Evolutionary conservation across 768 basidiomycete genomes (phyloP).

Genomic region (Kwoniella newhampshirensis): DNA sequence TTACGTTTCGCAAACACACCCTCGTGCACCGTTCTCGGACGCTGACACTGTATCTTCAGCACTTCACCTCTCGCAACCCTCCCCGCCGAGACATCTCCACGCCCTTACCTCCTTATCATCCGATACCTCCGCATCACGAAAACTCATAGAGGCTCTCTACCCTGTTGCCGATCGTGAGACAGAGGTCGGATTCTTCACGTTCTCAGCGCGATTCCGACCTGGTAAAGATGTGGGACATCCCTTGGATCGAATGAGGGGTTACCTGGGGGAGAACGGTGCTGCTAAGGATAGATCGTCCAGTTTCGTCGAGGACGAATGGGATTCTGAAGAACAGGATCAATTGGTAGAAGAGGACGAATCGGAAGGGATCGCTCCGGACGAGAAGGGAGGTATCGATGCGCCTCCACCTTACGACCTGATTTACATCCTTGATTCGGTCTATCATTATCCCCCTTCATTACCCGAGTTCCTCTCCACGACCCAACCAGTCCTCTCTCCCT

Average conservation of each 20-base stretch:
- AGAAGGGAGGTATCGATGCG: not conserved
- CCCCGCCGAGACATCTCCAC: constrained; percentile 29
- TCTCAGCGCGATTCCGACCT: constrained; percentile 27
- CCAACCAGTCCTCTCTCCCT: constrained; percentile 13
- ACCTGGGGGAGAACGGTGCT: constrained; percentile 23
- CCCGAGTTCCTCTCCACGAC: constrained; percentile 25
- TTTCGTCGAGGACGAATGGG: no score
- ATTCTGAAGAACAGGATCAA: constrained; percentile 21
- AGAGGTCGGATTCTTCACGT: constrained; percentile 22
- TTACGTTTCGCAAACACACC: no score
- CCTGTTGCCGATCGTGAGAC: constrained; percentile 3
- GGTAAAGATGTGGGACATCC: constrained; percentile 37
- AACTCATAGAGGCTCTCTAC: constrained; percentile 10
- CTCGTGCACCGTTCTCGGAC: no score
- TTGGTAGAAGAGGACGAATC: constrained; percentile 5
- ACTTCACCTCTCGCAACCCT: constrained; percentile 23
- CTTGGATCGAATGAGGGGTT: constrained; percentile 40
- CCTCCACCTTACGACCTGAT: constrained; percentile 40
- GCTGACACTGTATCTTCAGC: constrained; percentile 12
- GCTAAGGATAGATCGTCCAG: not conserved
- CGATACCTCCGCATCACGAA: constrained; percentile 24
- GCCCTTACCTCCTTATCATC: constrained; percentile 31
- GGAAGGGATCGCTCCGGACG: not conserved
- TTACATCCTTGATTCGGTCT: constrained; percentile 47
- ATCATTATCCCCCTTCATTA: constrained; percentile 42